Evolutionary conservation across 768 basidiomycete genomes (phyloP).

Genomic region (Suillus ampliporus): DNA sequence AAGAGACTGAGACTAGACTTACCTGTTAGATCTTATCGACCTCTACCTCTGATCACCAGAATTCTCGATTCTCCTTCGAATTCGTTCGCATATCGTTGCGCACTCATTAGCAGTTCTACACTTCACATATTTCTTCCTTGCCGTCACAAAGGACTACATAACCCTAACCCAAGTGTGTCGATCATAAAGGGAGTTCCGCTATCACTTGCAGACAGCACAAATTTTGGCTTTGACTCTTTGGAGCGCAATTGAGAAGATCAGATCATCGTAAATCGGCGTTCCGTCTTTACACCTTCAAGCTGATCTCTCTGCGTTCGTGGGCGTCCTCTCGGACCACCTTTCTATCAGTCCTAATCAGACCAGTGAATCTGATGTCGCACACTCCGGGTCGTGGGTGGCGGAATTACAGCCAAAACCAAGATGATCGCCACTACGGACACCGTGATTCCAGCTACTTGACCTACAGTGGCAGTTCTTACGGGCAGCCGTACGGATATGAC

Average conservation of each 20-base stretch:
- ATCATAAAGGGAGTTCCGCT: background rate
- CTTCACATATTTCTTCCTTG: too few species aligned
- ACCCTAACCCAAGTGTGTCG: background rate
- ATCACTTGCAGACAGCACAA: background rate
- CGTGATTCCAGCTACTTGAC: background rate
- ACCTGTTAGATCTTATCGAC: too few species aligned
- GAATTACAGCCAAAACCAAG: background rate
- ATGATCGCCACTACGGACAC: background rate
- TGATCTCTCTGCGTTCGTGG: background rate
- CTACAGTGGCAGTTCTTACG: background rate
- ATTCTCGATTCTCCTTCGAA: too few species aligned
- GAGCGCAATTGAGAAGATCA: constrained; percentile 5
- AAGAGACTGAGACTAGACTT: too few species aligned
- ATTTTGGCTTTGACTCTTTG: background rate
- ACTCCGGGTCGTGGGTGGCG: constrained; percentile 5
- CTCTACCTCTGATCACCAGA: too few species aligned
- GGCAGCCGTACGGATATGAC: background rate
- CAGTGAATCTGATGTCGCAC: background rate
- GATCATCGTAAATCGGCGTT: background rate
- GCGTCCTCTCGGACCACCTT: background rate
- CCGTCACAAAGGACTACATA: too few species aligned
- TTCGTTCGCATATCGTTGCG: too few species aligned
- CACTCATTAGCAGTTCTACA: too few species aligned
- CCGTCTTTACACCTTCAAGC: background rate
- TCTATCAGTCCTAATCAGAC: background rate